These are phyloP conservation scores for Carex littledalei DNA, from an alignment of 176 grass and related monocot genomes.

Conservation along the genomic window DNA sequence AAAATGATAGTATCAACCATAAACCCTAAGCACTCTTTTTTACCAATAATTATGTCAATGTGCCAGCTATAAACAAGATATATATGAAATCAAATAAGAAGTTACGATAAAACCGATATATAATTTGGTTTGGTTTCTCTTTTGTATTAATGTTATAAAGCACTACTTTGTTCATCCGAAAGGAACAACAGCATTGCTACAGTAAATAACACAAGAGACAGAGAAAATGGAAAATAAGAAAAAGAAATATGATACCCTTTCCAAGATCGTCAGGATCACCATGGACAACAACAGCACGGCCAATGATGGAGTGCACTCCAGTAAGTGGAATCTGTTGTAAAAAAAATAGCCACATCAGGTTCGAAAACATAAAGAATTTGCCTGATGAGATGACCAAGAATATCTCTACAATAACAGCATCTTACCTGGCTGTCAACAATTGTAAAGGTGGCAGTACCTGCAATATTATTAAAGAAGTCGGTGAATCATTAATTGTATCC, in stretches of 20 bases:
- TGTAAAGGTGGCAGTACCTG: conserved; percentile 36
- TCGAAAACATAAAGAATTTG: neutral
- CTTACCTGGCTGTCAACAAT: conserved; percentile 28
- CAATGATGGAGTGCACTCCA: conserved; percentile 32
- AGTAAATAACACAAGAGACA: neutral
- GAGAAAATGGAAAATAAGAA: neutral
- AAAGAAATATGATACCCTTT: conserved; percentile 17
- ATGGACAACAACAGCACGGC: conserved; percentile 46
- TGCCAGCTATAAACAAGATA: neutral
- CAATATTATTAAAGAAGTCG: neutral
- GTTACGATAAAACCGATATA: too few species aligned
- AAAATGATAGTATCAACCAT: neutral
- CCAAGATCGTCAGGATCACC: conserved; percentile 43
- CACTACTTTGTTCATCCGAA: too few species aligned
- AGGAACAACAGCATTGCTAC: neutral
- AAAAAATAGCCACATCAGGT: neutral
- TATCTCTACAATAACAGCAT: neutral
- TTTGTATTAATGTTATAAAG: neutral
- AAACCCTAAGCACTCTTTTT: neutral
- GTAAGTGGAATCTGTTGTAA: conserved; percentile 24
- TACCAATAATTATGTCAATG: neutral
- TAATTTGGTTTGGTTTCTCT: too few species aligned
- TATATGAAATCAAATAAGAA: too few species aligned
- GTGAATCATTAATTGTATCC: neutral
- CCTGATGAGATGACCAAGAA: neutral